Evolutionary conservation across 164 flowering plant genomes (phyloP), one percentile per base, ranked within the genome.

Genomic region (Aristolochia fimbriata): DNA sequence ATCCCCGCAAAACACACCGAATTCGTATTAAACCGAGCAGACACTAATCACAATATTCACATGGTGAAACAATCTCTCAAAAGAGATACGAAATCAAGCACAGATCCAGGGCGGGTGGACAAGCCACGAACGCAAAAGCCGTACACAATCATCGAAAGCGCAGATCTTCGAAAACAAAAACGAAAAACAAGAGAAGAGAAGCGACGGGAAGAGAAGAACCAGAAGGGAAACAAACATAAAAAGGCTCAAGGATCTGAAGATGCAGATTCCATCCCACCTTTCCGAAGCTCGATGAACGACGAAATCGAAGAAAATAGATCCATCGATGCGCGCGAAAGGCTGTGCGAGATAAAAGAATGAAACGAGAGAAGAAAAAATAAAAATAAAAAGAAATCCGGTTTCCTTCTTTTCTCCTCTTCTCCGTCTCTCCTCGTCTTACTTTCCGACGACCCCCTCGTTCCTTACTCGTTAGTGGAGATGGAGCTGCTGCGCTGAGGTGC

Each of bases 271-370:
- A 30, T 33, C 16, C n/a, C 59, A 70, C 73, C 73, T 66, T 70
- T 70, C 0, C 70, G 73, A 48, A 66, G 67, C 48, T 70, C 62
- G 67, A 66, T 50, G 31, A 59, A 37, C 31, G 63, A 57, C 23
- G 65, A 61, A 54, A 70, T 43, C 51, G 61, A 62, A 59, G 53
- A 56, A 25, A 66, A 66, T 21, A 55, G 57, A 66, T 66, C 66
- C 73, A 70, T 70, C 22, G 33, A 13, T 16, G 63, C 24, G n/a
- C 33, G 37, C 17, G 21, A 14, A 49, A 19, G 17, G n/a, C 17
- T 22, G 21, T 2, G 51, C 7, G 47, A 48, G 37, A 37, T 6
- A 14, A 21, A 3, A 47, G 25, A 25, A 49, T 21, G 24, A 46
- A 20, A 14, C 1, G 41, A 13, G 31, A 24, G 57, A 65, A 15